Evolutionary conservation across 2,329 filamentous ascomycete species (phyloP).

Genomic region (Colletotrichum magnum): DNA sequence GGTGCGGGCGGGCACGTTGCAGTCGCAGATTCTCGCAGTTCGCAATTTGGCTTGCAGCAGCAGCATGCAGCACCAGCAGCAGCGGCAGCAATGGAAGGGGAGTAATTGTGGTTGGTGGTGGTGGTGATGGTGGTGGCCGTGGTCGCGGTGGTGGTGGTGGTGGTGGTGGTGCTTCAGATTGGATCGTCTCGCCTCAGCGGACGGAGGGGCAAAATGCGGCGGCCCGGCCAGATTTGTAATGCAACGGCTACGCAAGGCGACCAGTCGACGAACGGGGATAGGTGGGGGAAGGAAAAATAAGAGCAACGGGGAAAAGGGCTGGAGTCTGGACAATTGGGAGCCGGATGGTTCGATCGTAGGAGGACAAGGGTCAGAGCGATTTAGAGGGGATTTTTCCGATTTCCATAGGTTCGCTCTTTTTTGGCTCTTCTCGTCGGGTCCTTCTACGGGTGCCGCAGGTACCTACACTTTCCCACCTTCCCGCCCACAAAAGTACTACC

Average conservation of each 20-base stretch:
- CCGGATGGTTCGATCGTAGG: slow-evolving; percentile 28
- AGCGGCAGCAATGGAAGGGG: not conserved
- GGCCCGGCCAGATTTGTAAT: slow-evolving; percentile 37
- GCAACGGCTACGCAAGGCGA: slow-evolving; percentile 22
- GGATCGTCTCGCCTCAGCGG: slow-evolving; percentile 15
- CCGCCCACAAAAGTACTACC: too few relatives aligned
- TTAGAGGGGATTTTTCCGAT: slow-evolving; percentile 24
- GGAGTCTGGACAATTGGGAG: not conserved
- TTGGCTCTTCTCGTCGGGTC: not conserved
- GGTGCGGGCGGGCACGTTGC: slow-evolving; percentile 7
- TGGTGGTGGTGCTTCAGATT: slow-evolving; percentile 20
- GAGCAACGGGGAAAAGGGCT: too few relatives aligned
- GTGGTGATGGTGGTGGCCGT: too few relatives aligned
- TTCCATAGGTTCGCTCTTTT: not conserved
- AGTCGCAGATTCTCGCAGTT: not conserved
- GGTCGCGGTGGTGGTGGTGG: not conserved
- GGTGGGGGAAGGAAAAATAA: slow-evolving; percentile 18
- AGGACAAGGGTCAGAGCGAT: not conserved
- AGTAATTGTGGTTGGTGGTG: not conserved
- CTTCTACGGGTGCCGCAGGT: too few relatives aligned
- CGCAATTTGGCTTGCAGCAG: too few relatives aligned
- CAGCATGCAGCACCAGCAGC: not conserved
- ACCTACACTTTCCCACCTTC: not conserved
- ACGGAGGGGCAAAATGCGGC: slow-evolving; percentile 37
- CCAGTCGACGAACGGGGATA: slow-evolving; percentile 1